Evolutionary conservation across 331 rosid genomes (phyloP).

Genomic region (Malus hybrid): DNA sequence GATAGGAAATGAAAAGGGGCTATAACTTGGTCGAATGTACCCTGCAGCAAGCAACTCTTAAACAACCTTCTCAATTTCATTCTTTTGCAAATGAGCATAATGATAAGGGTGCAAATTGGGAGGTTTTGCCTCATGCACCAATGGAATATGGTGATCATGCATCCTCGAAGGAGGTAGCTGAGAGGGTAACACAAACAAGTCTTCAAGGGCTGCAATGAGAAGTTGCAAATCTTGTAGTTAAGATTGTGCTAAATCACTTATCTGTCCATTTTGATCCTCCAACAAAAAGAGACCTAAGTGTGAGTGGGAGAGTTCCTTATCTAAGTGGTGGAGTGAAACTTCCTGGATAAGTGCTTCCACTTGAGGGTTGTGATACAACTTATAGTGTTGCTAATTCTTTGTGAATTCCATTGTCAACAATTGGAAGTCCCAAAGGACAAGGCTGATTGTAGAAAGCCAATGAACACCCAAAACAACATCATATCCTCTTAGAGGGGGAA

Average conservation of each 20-base stretch:
- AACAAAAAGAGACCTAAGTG: too few relatives aligned
- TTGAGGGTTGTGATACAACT: too few relatives aligned
- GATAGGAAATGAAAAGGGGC: neutral
- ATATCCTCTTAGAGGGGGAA: neutral
- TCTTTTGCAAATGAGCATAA: neutral
- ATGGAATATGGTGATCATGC: neutral
- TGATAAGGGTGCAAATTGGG: neutral
- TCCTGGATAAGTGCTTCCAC: too few relatives aligned
- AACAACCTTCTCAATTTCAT: neutral
- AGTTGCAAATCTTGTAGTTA: neutral
- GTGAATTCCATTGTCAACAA: neutral
- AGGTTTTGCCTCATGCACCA: neutral
- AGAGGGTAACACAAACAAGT: neutral
- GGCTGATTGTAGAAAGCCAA: neutral
- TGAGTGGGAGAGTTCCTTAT: too few relatives aligned
- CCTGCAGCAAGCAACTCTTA: neutral
- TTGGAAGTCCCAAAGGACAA: neutral
- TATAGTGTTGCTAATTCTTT: neutral
- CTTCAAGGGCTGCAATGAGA: neutral
- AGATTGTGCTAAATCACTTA: too few relatives aligned
- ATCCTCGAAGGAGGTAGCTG: accelerated
- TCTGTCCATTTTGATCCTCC: too few relatives aligned
- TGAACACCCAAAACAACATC: neutral
- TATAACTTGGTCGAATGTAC: neutral
- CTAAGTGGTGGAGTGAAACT: too few relatives aligned